Evolutionary conservation across 208 protist genomes (phyloP).

Genomic region (Leishmania guyanensis): DNA sequence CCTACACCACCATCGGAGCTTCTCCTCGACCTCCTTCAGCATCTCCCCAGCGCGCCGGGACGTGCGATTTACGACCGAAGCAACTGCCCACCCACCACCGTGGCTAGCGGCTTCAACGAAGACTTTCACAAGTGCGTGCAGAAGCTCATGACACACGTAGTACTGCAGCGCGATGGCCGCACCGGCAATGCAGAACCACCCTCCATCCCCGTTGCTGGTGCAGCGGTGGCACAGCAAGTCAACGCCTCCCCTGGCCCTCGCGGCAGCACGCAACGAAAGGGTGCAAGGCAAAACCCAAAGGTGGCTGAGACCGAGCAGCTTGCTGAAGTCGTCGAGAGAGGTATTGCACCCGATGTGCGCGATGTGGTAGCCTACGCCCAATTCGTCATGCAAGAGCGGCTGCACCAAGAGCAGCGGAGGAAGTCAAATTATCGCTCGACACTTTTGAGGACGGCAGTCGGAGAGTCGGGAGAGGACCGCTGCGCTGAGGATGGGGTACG

Average conservation of each 20-base stretch:
- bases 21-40: constrained; percentile 14
- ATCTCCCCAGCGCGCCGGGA: constrained; percentile 27
- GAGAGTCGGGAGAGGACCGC: not conserved
- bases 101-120: constrained; percentile 45
- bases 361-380: constrained; percentile 31
- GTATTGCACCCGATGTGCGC: constrained; percentile 22
- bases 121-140: constrained; percentile 38
- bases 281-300: not conserved
- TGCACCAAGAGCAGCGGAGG: constrained; percentile 6
- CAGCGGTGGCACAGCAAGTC: not conserved
- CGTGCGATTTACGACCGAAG: constrained; percentile 56
- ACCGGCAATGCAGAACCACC: not conserved
- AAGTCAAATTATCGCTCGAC: not conserved
- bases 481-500: not conserved
- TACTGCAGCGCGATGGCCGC: constrained; percentile 37
- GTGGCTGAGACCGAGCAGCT: not conserved
- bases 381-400: constrained; percentile 13
- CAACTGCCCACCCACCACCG: constrained; percentile 40
- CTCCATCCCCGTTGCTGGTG: not conserved
- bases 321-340: not conserved
- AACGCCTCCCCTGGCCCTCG: not conserved
- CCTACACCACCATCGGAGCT: constrained; percentile 13
- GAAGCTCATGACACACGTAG: constrained; percentile 37
- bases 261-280: not conserved
- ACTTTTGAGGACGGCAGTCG: not conserved